phyloP scores from a whole-genome alignment of 768 basidiomycete genomes.

The Phanerochaete sordida region DNA sequence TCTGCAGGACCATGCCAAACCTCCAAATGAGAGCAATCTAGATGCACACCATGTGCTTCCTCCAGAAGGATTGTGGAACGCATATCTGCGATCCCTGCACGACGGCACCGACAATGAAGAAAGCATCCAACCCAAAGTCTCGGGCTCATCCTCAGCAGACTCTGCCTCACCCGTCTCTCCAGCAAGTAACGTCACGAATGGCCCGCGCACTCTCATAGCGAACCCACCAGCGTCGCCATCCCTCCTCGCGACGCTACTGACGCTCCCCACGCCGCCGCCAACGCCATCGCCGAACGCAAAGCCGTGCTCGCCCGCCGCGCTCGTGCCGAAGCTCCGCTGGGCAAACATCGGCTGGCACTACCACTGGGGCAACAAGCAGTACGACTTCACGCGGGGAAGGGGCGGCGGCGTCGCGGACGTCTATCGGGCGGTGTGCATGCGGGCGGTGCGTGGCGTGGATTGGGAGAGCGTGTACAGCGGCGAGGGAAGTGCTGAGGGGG shows the following conservation, averaged over 20 bases:
- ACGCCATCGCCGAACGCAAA: constrained; percentile 61
- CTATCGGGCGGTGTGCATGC: constrained; percentile 56
- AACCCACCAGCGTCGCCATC: constrained; percentile 65
- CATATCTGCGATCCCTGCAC: constrained; percentile 38
- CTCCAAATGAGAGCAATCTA: constrained; percentile 87
- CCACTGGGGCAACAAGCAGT: constrained; percentile 95
- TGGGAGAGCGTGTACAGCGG: constrained; percentile 65
- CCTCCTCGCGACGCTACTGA: constrained; percentile 49
- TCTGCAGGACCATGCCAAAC: constrained; percentile 67
- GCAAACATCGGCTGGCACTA: constrained; percentile 96
- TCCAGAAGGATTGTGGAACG: constrained; percentile 71
- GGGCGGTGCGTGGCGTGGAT: constrained; percentile 57
- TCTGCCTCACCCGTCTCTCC: constrained; percentile 14
- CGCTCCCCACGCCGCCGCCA: constrained; percentile 56
- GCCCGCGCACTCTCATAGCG: constrained; percentile 65
- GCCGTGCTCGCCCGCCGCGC: constrained; percentile 45
- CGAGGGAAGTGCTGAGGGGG: constrained; percentile 42
- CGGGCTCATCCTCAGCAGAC: constrained; percentile 15
- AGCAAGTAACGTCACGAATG: constrained; percentile 25
- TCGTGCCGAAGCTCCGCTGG: constrained; percentile 85
- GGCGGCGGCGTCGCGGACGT: constrained; percentile 55
- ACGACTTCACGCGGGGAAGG: constrained; percentile 77
- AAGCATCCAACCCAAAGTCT: constrained; percentile 45
- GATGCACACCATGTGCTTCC: constrained; percentile 85
- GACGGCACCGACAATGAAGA: constrained; percentile 17